These are phyloP conservation scores for Bjerkandera adusta DNA, from an alignment of 1,284 basidiomycete genomes.

Conservation along the genomic window DNA sequence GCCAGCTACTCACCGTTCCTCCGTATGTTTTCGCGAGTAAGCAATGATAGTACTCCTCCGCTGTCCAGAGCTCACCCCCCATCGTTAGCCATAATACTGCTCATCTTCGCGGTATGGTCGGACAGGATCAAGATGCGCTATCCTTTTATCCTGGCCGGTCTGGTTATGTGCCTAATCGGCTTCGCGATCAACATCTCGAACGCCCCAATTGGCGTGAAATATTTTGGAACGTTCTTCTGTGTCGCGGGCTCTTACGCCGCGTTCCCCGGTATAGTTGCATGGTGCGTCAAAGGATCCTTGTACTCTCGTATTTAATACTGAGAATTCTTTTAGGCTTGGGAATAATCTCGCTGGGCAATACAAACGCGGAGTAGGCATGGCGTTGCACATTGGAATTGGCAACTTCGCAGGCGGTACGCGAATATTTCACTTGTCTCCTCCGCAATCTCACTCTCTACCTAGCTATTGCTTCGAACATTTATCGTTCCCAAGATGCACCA, in stretches of 20 bases:
- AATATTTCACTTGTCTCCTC: not conserved
- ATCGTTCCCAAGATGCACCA: not conserved
- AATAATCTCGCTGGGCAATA: not conserved
- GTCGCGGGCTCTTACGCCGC: slow-evolving; percentile 58
- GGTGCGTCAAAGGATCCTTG: slow-evolving; percentile 38
- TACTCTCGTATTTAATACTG: not conserved
- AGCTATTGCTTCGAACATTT: not conserved
- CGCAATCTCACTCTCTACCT: not conserved
- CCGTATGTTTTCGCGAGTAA: slow-evolving; percentile 61
- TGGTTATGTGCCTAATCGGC: slow-evolving; percentile 53
- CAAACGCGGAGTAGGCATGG: not conserved
- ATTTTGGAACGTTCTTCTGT: slow-evolving; percentile 64
- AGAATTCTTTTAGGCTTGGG: not conserved
- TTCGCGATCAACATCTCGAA: slow-evolving; percentile 63
- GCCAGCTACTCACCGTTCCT: slow-evolving; percentile 67
- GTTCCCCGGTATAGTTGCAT: slow-evolving; percentile 62
- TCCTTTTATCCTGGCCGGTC: slow-evolving; percentile 58
- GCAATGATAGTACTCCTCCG: not conserved
- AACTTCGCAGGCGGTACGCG: not conserved
- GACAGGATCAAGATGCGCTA: slow-evolving; percentile 56
- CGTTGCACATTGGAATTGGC: not conserved
- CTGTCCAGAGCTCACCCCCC: not conserved
- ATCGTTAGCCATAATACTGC: slow-evolving; percentile 47
- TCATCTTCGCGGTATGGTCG: slow-evolving; percentile 52
- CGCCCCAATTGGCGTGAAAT: slow-evolving; percentile 49